Percentiles rank a stretch among this genome's conserved stretches.
Evolutionary conservation across 306 rosid species (phyloP).

Genomic region (Dalbergia cochinchinensis): DNA sequence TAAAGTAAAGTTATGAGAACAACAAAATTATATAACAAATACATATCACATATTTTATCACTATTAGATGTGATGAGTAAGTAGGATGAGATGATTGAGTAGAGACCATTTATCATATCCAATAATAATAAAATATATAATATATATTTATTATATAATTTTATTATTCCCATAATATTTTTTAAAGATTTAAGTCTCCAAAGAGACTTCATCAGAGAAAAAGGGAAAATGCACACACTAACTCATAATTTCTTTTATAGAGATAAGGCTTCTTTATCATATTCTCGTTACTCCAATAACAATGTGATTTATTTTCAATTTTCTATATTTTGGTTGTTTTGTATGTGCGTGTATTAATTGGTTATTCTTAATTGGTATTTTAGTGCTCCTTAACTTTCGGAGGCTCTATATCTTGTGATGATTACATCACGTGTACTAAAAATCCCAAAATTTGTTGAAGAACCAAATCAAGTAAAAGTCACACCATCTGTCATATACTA

Average conservation of each 20-base stretch:
- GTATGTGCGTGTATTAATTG: neutral
- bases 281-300: neutral
- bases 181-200: too few species aligned
- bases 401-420: neutral
- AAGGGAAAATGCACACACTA: too few species aligned
- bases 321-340: neutral
- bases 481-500: neutral
- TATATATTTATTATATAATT: too few species aligned
- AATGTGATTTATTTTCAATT: neutral
- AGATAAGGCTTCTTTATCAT: neutral
- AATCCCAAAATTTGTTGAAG: neutral
- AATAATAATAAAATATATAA: too few species aligned
- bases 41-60: too few species aligned
- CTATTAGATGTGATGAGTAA: too few species aligned
- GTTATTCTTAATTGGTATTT: neutral
- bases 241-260: neutral
- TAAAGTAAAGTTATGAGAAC: too few species aligned
- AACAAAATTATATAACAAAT: too few species aligned
- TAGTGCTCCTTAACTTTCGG: neutral
- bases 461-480: neutral
- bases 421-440: neutral
- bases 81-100: too few species aligned
- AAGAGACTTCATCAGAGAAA: neutral
- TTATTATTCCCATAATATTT: too few species aligned
- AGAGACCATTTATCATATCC: too few species aligned